phyloP scores from a whole-genome alignment of 2,329 filamentous ascomycete species.

The Aspergillus intermedius region DNA sequence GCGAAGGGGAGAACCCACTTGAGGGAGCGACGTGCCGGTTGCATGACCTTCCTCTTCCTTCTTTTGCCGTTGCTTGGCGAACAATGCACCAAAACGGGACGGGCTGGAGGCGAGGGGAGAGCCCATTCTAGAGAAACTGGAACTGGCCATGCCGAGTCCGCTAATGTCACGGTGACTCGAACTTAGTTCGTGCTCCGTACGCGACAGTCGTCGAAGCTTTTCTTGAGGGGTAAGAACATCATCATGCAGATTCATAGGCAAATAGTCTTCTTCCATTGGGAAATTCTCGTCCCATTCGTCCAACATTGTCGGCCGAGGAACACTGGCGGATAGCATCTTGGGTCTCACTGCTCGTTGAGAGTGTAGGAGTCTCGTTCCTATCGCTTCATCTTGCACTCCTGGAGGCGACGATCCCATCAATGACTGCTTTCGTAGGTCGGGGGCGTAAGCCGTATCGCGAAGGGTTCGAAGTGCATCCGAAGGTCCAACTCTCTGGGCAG shows the following conservation, averaged over 20 bases:
- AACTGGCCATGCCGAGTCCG: constrained; percentile 45
- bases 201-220: constrained; percentile 53
- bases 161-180: constrained; percentile 44
- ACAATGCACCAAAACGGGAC: constrained; percentile 56
- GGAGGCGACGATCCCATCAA: constrained; percentile 53
- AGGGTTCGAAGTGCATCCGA: constrained; percentile 56
- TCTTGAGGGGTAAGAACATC: constrained; percentile 58
- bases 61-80: constrained; percentile 47
- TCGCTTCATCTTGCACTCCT: constrained; percentile 59
- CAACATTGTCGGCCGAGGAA: constrained; percentile 46
- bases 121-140: constrained; percentile 45
- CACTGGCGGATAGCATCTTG: constrained; percentile 55
- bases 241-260: constrained; percentile 64
- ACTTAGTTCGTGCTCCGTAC: constrained; percentile 49
- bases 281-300: constrained; percentile 62
- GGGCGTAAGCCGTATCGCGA: constrained; percentile 62
- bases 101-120: constrained; percentile 55
- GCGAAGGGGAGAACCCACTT: constrained; percentile 60
- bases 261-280: constrained; percentile 80
- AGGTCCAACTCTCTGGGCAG: constrained; percentile 61
- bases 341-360: constrained; percentile 58
- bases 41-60: constrained; percentile 45
- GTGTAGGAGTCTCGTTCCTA: constrained; percentile 57
- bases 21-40: constrained; percentile 49
- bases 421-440: constrained; percentile 59